Percentiles rank a stretch among this genome's conserved stretches.
Conservation (phyloP, 2,329 filamentous ascomycete species). For the Stachybotrys chartarum region DNA sequence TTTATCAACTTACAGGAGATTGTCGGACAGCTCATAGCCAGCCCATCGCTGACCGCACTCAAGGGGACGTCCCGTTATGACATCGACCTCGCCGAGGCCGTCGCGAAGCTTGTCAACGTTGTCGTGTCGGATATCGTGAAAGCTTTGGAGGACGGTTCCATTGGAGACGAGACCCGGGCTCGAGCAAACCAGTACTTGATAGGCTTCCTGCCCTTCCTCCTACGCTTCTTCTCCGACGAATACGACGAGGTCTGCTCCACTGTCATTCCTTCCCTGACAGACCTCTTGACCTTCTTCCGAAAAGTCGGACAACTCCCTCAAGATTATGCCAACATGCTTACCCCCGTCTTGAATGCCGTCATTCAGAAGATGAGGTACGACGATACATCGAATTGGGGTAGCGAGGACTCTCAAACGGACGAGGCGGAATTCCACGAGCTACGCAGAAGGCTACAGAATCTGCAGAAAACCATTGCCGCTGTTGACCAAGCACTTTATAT, state of each 20-base stretch:
- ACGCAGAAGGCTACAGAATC: slow-evolving; percentile 77
- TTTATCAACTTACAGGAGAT: slow-evolving; percentile 86
- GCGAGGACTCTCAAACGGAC: slow-evolving; percentile 90
- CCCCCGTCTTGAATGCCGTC: slow-evolving; percentile 84
- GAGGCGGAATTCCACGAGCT: slow-evolving; percentile 97
- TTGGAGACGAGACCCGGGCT: slow-evolving; percentile 56
- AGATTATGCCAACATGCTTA: slow-evolving; percentile 74
- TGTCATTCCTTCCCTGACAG: slow-evolving; percentile 87
- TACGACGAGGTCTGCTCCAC: slow-evolving; percentile 97
- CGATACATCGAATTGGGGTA: slow-evolving; percentile 87
- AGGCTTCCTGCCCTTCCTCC: slow-evolving; percentile 75
- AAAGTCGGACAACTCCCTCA: slow-evolving; percentile 68
- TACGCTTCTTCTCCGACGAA: slow-evolving; percentile 95
- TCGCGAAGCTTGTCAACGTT: slow-evolving; percentile 92
- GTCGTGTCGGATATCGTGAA: slow-evolving; percentile 81
- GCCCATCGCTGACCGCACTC: slow-evolving; percentile 70
- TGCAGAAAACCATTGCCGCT: slow-evolving; percentile 88
- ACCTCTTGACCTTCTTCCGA: slow-evolving; percentile 83
- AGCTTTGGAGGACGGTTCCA: slow-evolving; percentile 63
- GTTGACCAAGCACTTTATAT: slow-evolving; percentile 87
- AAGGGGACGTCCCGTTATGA: slow-evolving; percentile 83
- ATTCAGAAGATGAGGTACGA: slow-evolving; percentile 97
- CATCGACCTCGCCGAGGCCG: slow-evolving; percentile 88
- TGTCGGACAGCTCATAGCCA: slow-evolving; percentile 77
- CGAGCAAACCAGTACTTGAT: slow-evolving; percentile 78